Evolutionary conservation across 73 alveolate genomes (phyloP).

Genomic region (Tetrahymena borealis): DNA sequence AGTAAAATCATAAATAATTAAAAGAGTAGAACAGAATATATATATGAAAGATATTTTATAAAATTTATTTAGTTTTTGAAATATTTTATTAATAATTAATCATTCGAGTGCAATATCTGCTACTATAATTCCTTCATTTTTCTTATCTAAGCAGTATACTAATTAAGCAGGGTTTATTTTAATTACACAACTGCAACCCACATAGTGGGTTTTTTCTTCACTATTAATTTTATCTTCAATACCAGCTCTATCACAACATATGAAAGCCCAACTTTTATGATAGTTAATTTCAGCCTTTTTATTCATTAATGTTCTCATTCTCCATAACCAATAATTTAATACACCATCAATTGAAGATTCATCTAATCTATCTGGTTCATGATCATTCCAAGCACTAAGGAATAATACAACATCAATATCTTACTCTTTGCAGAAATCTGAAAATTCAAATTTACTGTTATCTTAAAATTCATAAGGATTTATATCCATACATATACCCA

Average conservation of each 20-base stretch:
- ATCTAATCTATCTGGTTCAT: slow-evolving; percentile 30
- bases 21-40: too few relatives aligned
- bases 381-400: slow-evolving; percentile 67
- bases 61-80: too few relatives aligned
- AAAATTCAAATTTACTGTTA: slow-evolving; percentile 64
- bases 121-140: slow-evolving; percentile 15
- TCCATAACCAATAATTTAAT: slow-evolving; percentile 57
- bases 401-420: slow-evolving; percentile 61
- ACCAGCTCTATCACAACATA: slow-evolving; percentile 60
- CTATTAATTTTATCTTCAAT: slow-evolving; percentile 63
- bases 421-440: slow-evolving; percentile 52
- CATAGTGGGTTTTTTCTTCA: slow-evolving; percentile 51
- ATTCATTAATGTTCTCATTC: slow-evolving; percentile 48
- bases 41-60: too few relatives aligned
- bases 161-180: slow-evolving; percentile 45
- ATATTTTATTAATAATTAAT: background rate
- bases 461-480: slow-evolving; percentile 63
- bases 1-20: too few relatives aligned
- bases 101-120: slow-evolving; percentile 3
- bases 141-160: slow-evolving; percentile 23
- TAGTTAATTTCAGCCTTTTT: slow-evolving; percentile 3
- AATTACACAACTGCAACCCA: slow-evolving; percentile 56
- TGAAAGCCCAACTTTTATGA: slow-evolving; percentile 7
- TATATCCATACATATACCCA: slow-evolving; percentile 94
- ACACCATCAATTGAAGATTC: slow-evolving; percentile 9